A percentile compares a stretch with the other conserved stretches of the same genome.
Conservation (phyloP, 1,284 basidiomycete genomes). For the Puccinia triticina region DNA sequence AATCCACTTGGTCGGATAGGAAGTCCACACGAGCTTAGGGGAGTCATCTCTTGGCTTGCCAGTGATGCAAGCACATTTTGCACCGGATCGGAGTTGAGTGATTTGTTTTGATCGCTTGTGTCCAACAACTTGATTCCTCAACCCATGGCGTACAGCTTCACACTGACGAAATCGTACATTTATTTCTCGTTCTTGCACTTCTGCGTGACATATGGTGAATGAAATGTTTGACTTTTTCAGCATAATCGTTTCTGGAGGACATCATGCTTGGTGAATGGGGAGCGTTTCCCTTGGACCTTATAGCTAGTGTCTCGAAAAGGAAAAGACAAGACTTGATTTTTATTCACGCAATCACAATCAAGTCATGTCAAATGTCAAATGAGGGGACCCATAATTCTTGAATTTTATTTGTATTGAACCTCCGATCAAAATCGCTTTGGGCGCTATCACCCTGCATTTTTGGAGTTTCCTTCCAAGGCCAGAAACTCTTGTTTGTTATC, state of each 20-base stretch:
- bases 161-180: neutral
- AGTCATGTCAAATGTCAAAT: too few relatives aligned
- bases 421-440: too few relatives aligned
- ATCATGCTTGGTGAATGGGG: constrained; percentile 59
- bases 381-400: too few relatives aligned
- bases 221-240: constrained; percentile 3
- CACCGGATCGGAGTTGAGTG: constrained; percentile 54
- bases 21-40: constrained; percentile 74
- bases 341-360: too few relatives aligned
- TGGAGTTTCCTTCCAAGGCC: too few relatives aligned
- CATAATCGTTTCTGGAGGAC: constrained; percentile 60
- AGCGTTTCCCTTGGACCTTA: too few relatives aligned
- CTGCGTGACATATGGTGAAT: constrained; percentile 51
- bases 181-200: constrained; percentile 19
- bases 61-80: constrained; percentile 59
- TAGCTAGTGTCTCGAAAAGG: too few relatives aligned
- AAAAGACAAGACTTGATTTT: too few relatives aligned
- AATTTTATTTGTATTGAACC: too few relatives aligned
- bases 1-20: constrained; percentile 77
- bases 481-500: too few relatives aligned
- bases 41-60: constrained; percentile 77
- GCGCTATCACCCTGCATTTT: too few relatives aligned
- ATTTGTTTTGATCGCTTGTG: neutral
- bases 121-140: neutral
- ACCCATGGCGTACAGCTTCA: neutral